Evolutionary conservation across 2,329 filamentous ascomycete species (phyloP).

Genomic region (Cladophialophora exuberans): DNA sequence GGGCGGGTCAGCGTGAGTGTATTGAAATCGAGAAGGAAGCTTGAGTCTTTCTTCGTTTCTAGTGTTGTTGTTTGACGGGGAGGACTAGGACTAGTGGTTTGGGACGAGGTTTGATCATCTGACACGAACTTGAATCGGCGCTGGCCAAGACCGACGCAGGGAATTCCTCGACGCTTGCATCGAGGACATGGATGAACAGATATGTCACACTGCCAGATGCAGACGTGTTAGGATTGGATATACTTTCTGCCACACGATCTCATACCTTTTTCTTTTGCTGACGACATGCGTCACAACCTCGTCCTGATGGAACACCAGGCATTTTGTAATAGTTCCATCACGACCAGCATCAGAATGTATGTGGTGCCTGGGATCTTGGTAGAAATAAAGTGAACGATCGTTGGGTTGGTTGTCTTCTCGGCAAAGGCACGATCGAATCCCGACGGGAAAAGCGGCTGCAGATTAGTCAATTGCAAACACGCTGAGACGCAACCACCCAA

Average conservation of each 20-base stretch:
- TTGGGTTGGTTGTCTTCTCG: background rate
- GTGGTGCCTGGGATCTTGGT: background rate
- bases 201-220: slow-evolving; percentile 50
- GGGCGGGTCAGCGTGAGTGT: background rate
- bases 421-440: background rate
- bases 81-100: no score
- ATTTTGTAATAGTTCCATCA: slow-evolving; percentile 31
- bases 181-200: slow-evolving; percentile 48
- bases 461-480: background rate
- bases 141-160: slow-evolving; percentile 52
- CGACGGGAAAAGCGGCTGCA: background rate
- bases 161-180: slow-evolving; percentile 50
- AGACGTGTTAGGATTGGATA: background rate
- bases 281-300: slow-evolving; percentile 56
- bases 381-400: background rate
- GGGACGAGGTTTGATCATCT: slow-evolving; percentile 24
- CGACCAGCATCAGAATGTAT: background rate
- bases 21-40: background rate
- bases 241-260: background rate
- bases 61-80: background rate
- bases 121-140: slow-evolving; percentile 55
- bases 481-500: background rate
- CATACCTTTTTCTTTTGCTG: slow-evolving; percentile 59
- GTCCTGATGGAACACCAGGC: slow-evolving; percentile 57
- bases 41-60: background rate